Conservation (phyloP, 345 rosid species). For the Chamaenerion angustifolium region DNA sequence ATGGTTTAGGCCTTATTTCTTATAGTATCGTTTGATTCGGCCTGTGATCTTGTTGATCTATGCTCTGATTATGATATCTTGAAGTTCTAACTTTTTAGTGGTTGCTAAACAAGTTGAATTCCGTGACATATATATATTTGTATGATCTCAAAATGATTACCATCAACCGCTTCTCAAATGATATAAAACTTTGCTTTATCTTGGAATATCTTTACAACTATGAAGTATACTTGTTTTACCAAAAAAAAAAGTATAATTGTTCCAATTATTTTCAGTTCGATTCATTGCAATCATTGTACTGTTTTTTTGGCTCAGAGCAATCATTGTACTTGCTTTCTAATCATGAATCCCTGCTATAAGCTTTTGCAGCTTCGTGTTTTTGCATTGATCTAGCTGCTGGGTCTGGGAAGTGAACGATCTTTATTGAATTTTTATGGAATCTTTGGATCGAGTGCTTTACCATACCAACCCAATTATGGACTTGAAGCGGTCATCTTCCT, state of each 20-base stretch:
- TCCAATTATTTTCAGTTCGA: too few species aligned
- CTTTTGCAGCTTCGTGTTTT: not conserved
- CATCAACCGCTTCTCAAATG: not conserved
- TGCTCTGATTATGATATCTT: not conserved
- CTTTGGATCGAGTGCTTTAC: conserved; percentile 4
- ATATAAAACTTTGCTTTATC: too few species aligned
- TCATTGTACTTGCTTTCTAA: not conserved
- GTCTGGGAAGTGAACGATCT: not conserved
- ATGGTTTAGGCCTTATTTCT: conserved; percentile 6
- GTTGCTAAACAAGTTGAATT: conserved; percentile 1
- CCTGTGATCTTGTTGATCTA: conserved; percentile 4
- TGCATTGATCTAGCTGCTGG: not conserved
- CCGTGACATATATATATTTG: too few species aligned
- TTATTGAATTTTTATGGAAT: not conserved
- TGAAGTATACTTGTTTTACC: too few species aligned
- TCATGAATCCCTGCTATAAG: not conserved
- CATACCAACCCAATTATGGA: conserved; percentile 24
- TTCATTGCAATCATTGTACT: not conserved
- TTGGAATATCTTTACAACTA: too few species aligned
- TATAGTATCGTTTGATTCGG: not conserved
- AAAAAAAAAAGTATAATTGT: too few species aligned
- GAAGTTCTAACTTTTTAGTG: not conserved
- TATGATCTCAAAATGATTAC: not conserved
- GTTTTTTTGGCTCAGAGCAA: not conserved
- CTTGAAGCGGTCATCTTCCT: conserved; percentile 13